Evolutionary conservation across 2,329 filamentous ascomycete genomes (phyloP).

Genomic region (Colletotrichum chrysophilum): DNA sequence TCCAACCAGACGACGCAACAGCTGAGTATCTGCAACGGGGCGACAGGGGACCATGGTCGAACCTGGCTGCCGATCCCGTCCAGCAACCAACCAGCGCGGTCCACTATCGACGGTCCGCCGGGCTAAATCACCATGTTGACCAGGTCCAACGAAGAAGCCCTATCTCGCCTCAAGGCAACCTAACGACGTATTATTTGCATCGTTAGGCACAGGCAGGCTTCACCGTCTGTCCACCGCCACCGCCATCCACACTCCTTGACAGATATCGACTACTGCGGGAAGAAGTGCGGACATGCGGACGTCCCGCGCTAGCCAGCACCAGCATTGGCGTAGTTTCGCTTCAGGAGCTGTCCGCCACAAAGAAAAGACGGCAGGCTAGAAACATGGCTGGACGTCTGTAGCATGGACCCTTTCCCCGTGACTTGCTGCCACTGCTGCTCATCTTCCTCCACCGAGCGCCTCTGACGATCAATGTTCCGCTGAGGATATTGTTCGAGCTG

Average conservation of each 20-base stretch:
- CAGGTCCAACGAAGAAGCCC: not conserved
- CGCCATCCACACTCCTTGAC: not conserved
- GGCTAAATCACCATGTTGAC: not conserved
- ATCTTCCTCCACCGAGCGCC: not conserved
- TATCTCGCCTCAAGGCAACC: not conserved
- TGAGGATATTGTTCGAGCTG: not conserved
- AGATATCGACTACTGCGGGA: not conserved
- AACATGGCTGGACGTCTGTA: not conserved
- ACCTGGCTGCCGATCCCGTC: not conserved
- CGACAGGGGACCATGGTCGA: conserved; percentile 1
- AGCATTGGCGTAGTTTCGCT: not conserved
- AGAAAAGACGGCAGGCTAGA: not conserved
- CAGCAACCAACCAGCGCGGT: not conserved
- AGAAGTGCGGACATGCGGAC: not conserved
- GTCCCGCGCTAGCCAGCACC: not conserved
- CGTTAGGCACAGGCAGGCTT: not conserved
- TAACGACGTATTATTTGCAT: not conserved
- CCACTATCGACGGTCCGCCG: not conserved
- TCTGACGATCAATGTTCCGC: not conserved
- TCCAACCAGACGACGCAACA: not conserved
- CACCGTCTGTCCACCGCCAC: not conserved
- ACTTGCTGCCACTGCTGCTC: not conserved
- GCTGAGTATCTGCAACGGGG: not conserved
- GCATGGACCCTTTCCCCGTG: not conserved
- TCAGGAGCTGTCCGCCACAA: not conserved